Evolutionary conservation across 768 basidiomycete species (phyloP).

Genomic region (Leccinum variicolor): DNA sequence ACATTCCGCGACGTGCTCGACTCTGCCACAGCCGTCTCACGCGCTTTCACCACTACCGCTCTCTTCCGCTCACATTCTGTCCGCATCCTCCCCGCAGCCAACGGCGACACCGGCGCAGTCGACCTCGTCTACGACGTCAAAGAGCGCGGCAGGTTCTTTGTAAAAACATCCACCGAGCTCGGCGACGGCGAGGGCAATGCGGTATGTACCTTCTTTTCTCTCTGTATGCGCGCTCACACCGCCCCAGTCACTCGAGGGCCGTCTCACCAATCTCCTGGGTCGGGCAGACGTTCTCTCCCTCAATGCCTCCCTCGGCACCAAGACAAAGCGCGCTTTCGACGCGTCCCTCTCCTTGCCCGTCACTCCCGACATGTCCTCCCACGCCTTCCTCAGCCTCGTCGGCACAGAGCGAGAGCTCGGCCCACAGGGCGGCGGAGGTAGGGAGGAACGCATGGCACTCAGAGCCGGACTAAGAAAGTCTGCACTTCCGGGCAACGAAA

Average conservation of each 20-base stretch:
- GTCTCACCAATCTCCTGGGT: constrained; percentile 85
- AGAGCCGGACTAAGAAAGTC: constrained; percentile 57
- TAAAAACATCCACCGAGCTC: constrained; percentile 85
- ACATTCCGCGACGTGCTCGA: constrained; percentile 67
- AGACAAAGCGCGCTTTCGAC: constrained; percentile 80
- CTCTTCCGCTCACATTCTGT: constrained; percentile 71
- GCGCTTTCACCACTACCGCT: constrained; percentile 67
- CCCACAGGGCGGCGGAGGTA: constrained; percentile 21
- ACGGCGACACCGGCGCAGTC: constrained; percentile 59
- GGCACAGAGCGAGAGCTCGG: constrained; percentile 74
- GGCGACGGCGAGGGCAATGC: constrained; percentile 93
- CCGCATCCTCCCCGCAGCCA: constrained; percentile 53
- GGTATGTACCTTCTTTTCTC: constrained; percentile 45
- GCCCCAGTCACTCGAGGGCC: constrained; percentile 68
- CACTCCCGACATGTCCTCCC: constrained; percentile 56
- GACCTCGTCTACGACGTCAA: constrained; percentile 77
- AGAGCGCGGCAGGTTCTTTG: constrained; percentile 71
- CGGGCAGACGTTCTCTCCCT: constrained; percentile 88
- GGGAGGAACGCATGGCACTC: constrained; percentile 47
- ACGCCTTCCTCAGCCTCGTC: constrained; percentile 69
- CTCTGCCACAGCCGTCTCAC: constrained; percentile 63
- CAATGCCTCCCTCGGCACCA: constrained; percentile 79
- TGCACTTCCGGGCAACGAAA: constrained; percentile 51
- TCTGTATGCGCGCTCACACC: neutral
- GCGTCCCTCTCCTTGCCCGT: constrained; percentile 64